These are phyloP conservation scores for Ascochyta lentis DNA, from an alignment of 2,329 filamentous ascomycete genomes.

Conservation along the genomic window DNA sequence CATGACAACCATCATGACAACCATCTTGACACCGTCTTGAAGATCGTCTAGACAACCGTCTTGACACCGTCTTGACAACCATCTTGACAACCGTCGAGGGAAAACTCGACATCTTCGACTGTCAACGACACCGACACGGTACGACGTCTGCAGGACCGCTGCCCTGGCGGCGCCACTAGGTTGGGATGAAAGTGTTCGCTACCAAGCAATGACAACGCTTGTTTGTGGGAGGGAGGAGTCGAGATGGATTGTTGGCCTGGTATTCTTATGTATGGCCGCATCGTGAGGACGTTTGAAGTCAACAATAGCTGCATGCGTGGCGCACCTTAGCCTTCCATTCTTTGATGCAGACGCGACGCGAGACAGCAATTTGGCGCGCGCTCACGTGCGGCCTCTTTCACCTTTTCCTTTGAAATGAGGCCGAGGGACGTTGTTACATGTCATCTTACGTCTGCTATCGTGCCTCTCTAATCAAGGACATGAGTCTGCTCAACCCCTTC, in stretches of 20 bases:
- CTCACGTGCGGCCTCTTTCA: slow-evolving; percentile 7
- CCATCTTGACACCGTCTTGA: background rate
- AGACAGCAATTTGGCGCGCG: slow-evolving; percentile 3
- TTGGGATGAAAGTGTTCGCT: background rate
- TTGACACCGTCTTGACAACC: no score
- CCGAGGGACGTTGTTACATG: no score
- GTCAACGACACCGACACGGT: background rate
- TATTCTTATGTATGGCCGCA: background rate
- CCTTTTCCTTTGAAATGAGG: background rate
- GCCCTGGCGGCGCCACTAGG: no score
- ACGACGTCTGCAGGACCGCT: background rate
- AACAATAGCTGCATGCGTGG: slow-evolving; percentile 7
- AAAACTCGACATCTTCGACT: no score
- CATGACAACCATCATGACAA: background rate
- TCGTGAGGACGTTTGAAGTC: background rate
- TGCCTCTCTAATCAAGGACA: no score
- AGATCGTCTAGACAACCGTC: no score
- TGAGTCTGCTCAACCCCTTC: no score
- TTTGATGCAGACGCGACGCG: slow-evolving; percentile 11
- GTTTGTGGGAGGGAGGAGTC: no score
- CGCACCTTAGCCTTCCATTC: slow-evolving; percentile 12
- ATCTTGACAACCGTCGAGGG: no score
- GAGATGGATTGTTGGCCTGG: background rate
- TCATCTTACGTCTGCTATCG: no score
- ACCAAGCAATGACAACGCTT: background rate